Base-by-base conservation (phyloP, 179 eudicot species). In the Patellifolia procumbens region DNA sequence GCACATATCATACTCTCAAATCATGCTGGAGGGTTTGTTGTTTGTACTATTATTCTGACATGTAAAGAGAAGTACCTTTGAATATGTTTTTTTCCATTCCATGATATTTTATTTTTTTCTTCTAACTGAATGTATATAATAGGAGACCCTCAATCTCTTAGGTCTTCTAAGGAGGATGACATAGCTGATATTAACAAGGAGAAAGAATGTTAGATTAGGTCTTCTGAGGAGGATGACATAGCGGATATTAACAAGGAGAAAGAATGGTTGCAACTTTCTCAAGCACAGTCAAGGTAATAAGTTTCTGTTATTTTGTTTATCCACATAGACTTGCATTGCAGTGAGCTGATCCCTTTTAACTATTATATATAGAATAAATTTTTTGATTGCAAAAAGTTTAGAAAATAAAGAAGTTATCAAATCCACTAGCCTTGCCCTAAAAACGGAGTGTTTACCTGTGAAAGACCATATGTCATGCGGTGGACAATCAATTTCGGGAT, bases 281-380 rank as follows among this genome's bases (percentile, higher is more conserved):
- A 88, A 82, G 88, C 89, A 80, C 97, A 94, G 7, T 80, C 92
- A 63, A 94, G 96, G 97, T 94, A 84, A 53, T 61, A 52, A 45
- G 52, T 37, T 43, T 55, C 20, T 69, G 67, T 77, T 24, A 31
- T 67, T 68, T 45, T 51, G 61, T 37, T 59, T 35, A 48, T 49
- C 2, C 20, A 49, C 42, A n/a, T 37, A 22, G 37, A 1, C 6
- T 48, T 69, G 17, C 51, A 11, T 26, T 16, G 49, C 43, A 29
- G 42, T 45, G n/a, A n/a, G 28, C 2, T 62, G 55, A 48, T 35
- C 15, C 43, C 35, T 45, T 62, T 53, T 74, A 28, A 37, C 62
- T 29, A 6, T 9, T 55, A 8, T n/a, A n/a, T n/a, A n/a, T n/a
- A n/a, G 42, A 31, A 42, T 60, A 22, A 20, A 72, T 34, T 29